Evolutionary conservation across 106 monocot genomes (phyloP), one percentile per base, ranked within the genome.

Genomic region (Acorus calamus): DNA sequence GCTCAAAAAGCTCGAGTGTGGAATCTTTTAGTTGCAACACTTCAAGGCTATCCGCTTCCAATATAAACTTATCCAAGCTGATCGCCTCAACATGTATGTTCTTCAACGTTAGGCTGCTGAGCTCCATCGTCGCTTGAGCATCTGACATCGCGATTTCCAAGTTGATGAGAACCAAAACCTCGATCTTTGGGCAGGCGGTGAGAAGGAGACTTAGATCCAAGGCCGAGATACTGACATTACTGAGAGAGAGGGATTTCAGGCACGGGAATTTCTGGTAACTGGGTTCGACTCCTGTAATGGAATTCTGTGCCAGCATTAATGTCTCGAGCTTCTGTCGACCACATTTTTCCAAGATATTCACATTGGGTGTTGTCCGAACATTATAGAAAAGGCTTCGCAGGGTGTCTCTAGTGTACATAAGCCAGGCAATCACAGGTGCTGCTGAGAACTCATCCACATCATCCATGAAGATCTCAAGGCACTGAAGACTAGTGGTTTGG

Each of bases 371-470:
- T 2, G 92, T 92, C 0, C 76, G 83, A 56, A 92, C 87, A 67
- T 88, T 98, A 63, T 77, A 98, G 45, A 74, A 78, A 46, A 98
- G 53, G 62, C 78, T 74, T 46, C 77, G 74, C 58, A 98, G 50
- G 4, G 92, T 88, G 72, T 92, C 92, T 74, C 98, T 76, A 7
- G 98, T 92, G 75, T 98, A 98, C 83, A 98, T 78, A 63, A 98
- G 81, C 98, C 98, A 98, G 51, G 98, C 87, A 71, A 98, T 88
- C 48, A 98, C 92, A 47, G 98, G 82, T 48, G 98, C 91, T 14
- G 98, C 88, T 0, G 92, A 88, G 63, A 98, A 92, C 72, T 80
- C 85, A 63, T 83, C 84, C 6, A 66, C 50, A 14, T 74, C 77
- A 57, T 98, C 98, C 80, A 98, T 88, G 68, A 73, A 65, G 55